Percentiles rank a stretch among this genome's conserved stretches.
Conservation (phyloP, 2,329 filamentous ascomycete genomes). For the Xylariaceae sp. region DNA sequence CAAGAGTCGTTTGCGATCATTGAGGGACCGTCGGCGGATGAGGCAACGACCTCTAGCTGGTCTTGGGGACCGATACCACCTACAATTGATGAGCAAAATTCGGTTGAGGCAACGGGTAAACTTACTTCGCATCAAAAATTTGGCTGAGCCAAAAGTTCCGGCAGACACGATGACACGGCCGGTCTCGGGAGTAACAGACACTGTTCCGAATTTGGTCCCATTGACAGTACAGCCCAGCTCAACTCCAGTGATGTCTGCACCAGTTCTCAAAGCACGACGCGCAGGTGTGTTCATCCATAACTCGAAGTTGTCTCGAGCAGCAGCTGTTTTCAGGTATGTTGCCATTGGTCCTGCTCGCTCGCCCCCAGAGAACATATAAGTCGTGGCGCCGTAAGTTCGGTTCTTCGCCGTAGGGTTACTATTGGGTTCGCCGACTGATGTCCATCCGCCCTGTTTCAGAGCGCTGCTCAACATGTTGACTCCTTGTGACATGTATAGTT, state of each 20-base stretch:
- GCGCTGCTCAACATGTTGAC: slow-evolving; percentile 61
- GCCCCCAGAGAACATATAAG: slow-evolving; percentile 65
- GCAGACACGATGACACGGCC: slow-evolving; percentile 68
- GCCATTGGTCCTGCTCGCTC: slow-evolving; percentile 67
- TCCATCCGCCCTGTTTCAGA: slow-evolving; percentile 60
- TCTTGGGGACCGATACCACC: slow-evolving; percentile 63
- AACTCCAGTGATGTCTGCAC: slow-evolving; percentile 62
- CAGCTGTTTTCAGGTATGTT: slow-evolving; percentile 65
- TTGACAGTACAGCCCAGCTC: slow-evolving; percentile 57
- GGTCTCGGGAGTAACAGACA: slow-evolving; percentile 56
- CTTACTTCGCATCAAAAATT: slow-evolving; percentile 63
- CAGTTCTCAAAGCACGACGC: slow-evolving; percentile 61
- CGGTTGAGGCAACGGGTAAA: background rate
- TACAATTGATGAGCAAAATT: slow-evolving; percentile 14
- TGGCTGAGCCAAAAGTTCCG: slow-evolving; percentile 67
- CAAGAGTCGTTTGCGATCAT: slow-evolving; percentile 52
- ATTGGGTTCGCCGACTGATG: slow-evolving; percentile 56
- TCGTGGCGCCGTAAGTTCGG: slow-evolving; percentile 59
- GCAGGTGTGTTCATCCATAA: slow-evolving; percentile 66
- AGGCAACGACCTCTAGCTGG: slow-evolving; percentile 54
- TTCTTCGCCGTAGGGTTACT: slow-evolving; percentile 61
- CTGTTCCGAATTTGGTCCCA: slow-evolving; percentile 55
- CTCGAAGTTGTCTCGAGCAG: slow-evolving; percentile 61
- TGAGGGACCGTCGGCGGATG: slow-evolving; percentile 46
- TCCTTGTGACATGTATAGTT: slow-evolving; percentile 63